Evolutionary conservation across 345 rosid genomes (phyloP), one percentile per base, ranked within the genome.

Genomic region (Abelmoschus esculentus): DNA sequence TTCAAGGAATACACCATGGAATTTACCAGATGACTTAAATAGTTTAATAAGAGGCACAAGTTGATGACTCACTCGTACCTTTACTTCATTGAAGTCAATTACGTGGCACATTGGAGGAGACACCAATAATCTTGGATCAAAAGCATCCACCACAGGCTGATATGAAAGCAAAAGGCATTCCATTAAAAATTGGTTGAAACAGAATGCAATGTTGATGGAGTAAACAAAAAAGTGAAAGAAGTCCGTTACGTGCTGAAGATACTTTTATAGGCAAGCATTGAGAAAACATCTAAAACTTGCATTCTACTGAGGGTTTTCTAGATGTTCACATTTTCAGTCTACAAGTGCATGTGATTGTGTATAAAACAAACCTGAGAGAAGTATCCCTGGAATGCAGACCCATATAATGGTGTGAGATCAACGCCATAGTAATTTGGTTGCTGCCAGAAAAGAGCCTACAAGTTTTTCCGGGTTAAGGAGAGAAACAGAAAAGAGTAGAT

Each of bases 101-200:
- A 71, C 77, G 64, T 95, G 99, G 69, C 64, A 82, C 59, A 79
- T 73, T 1, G 92, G 83, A 75, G 97, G 80, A 74, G 97, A 89
- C 75, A 91, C 99, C 83, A 95, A 80, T 72, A 95, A 72, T 76
- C 99, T 95, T 47, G 98, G 98, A 84, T 95, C 99, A 81, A 91
- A 95, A 55, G 99, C 97, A 89, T 95, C 99, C 70, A 95, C 98
- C 72, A 95, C 99, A 50, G 99, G 99, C 99, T 95, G 82, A 22
- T 52, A 71, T 15, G 36, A 69, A 75, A 44, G 74, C 22, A 36
- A 78, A 73, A 50, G 42, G 29, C 70, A 52, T 66, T 55, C 13
- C 26, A 17, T 36, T 61, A 18, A 36, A 61, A 61, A 34, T 61
- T 34, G 18, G 83, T 18, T 90, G 84, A 47, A 85, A 26, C 62